Evolutionary conservation across 1,284 basidiomycete genomes (phyloP), one percentile per base, ranked within the genome.

Genomic region (Boletellus dicymbophilus): DNA sequence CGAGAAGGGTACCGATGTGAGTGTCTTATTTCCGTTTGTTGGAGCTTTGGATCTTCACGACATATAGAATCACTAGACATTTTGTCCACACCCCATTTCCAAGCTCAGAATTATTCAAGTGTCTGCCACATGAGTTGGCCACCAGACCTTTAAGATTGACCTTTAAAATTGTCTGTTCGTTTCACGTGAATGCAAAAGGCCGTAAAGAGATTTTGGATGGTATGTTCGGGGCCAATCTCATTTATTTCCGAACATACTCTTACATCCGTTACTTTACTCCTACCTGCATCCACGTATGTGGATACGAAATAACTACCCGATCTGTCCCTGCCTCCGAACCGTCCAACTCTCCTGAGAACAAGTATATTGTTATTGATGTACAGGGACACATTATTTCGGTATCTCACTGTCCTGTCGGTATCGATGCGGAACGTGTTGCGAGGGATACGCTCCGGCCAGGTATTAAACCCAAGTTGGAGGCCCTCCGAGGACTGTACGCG

Each of bases 21-120:
- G 33, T 51, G 60, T 50, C 11, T 9, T 75, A 36, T 8, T 31
- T 6, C 5, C 16, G 7, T 20, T 2, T 9, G 16, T 16, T 45
- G 3, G 2, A 3, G 23, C 6, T 3, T 38, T 38, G 3, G 23
- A 28, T 25, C 8, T 31, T 59, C 27, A 60, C 9, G 2, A 2
- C 25, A 15, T 11, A 23, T 37, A 88, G 85, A 36, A 81, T 87
- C 54, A 82, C 98, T 40, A 96, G 95, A 5, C 82, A 98, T 50
- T 99, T 98, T 70, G 86, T 98, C 34, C 96, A 98, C 72, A 97
- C 96, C 1, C 95, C 96, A 1, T 98, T 98, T 84, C 96, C 96
- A 3, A 93, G 88, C 65, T 94, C 90, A 57, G 96, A 99, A 66
- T 88, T 98, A 56, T 99, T 98, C 79, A 80, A 96, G 49, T 96